Base-by-base conservation (phyloP, 257 asterid genomes). In the Capsicum rhomboideum region DNA sequence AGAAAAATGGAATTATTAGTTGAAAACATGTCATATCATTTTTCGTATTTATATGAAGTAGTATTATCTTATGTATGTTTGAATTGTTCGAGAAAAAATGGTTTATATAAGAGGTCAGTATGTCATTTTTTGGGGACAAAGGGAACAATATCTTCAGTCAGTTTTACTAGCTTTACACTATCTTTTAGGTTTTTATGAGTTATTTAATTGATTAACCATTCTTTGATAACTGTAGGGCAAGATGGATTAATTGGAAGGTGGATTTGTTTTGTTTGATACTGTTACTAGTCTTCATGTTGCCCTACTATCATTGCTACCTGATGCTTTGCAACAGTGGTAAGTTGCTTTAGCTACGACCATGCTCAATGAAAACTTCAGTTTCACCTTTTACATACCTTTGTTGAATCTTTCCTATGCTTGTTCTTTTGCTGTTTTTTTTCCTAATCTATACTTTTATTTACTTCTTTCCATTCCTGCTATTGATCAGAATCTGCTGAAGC, bases 191-290 rank as follows among this genome's bases (percentile, higher is more conserved):
- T 10, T 16, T 77, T 52, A 50, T 52, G 17, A 28, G 46, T 52
- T 77, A 23, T 50, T 75, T 74, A 23, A 23, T 72, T 42, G 21
- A 46, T 74, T 23, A 74, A 46, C 16, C 2, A 54, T 82, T 83
- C 85, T 79, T 68, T 87, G 69, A 84, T 59, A 37, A 28, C 50
- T 90, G 91, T 86, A 96, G 99, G 98, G 97, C 98, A 6, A 95
- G 99, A 88, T 94, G 99, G 99, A 85, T 93, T 88, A 97, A 94
- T 84, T 97, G 99, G 99, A 97, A 95, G 97, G 91, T 94, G 92
- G 99, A 97, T 89, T 90, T 97, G 88, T 93, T 93, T 90, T 95
- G 97, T 89, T 89, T 97, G 87, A 97, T 97, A 83, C 72, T 92
- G 93, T 87, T 97, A 81, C 93, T 97, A 72, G 98, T 97, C 84